Evolutionary conservation across 106 monocot genomes (phyloP).

Genomic region (Dendrobium chrysotoxum): DNA sequence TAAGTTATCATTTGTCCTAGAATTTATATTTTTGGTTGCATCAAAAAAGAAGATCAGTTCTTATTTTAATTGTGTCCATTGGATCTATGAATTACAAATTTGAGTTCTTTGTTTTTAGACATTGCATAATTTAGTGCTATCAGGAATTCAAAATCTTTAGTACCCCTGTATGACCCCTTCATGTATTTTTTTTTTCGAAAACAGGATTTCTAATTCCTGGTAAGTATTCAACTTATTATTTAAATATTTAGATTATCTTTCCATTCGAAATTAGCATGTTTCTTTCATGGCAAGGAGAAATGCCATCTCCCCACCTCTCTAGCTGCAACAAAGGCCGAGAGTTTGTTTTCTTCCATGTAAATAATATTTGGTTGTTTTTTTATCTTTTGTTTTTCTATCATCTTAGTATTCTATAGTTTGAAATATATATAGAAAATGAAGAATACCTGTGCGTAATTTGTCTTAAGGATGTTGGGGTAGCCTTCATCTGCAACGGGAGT

Average conservation of each 20-base stretch:
- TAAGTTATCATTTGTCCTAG: background rate
- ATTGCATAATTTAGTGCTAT: background rate
- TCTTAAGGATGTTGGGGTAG: too few relatives aligned
- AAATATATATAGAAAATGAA: too few relatives aligned
- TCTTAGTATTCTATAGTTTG: too few relatives aligned
- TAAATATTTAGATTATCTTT: background rate
- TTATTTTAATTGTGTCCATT: background rate
- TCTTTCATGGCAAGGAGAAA: background rate
- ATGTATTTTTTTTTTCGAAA: too few relatives aligned
- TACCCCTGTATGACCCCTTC: too few relatives aligned
- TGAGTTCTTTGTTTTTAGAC: background rate
- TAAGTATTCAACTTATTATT: background rate
- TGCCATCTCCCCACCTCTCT: too few relatives aligned
- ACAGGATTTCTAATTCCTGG: background rate
- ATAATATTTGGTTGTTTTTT: too few relatives aligned
- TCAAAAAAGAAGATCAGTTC: background rate
- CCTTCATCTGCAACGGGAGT: too few relatives aligned
- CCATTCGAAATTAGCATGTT: background rate
- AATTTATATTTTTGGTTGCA: background rate
- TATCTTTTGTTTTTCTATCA: too few relatives aligned
- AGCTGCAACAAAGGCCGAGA: too few relatives aligned
- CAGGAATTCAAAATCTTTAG: background rate
- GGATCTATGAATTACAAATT: background rate
- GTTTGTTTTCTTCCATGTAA: too few relatives aligned
- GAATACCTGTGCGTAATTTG: too few relatives aligned